Conservation (phyloP, 108 stramenopile species). For the Fragilaria radians region DNA sequence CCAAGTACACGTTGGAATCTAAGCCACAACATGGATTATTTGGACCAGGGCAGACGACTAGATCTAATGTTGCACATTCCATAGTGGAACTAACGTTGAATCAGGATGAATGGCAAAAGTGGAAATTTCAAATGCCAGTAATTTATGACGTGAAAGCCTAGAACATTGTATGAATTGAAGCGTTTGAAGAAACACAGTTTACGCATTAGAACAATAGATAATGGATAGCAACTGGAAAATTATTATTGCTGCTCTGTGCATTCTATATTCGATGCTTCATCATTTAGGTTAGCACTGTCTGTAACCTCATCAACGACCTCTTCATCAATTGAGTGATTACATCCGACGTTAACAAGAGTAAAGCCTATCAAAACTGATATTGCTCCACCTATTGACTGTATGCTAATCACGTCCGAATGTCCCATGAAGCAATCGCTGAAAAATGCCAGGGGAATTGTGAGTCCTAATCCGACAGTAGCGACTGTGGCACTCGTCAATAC, state of each 20-base stretch:
- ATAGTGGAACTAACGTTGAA: conserved; percentile 19
- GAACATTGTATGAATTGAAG: too few species aligned
- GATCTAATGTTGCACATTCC: conserved; percentile 21
- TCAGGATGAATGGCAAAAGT: conserved; percentile 2
- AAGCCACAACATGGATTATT: conserved; percentile 17
- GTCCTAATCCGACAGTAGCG: conserved; percentile 90
- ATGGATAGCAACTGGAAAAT: too few species aligned
- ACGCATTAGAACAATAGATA: too few species aligned
- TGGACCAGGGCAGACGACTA: conserved; percentile 12
- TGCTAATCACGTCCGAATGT: conserved; percentile 22
- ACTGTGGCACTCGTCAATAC: conserved; percentile 94
- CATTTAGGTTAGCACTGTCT: too few species aligned
- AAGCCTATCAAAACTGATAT: conserved; percentile 64
- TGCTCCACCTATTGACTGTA: conserved; percentile 53
- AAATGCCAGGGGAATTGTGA: conserved; percentile 96
- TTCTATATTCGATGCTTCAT: too few species aligned
- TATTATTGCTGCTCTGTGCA: too few species aligned
- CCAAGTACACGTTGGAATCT: not conserved
- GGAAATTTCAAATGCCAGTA: conserved; percentile 25
- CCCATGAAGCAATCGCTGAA: conserved; percentile 67
- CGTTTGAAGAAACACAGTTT: too few species aligned
- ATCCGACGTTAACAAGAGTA: conserved; percentile 69
- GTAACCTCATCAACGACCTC: too few species aligned
- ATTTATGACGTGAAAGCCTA: not conserved
- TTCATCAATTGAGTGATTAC: too few species aligned